phyloP scores from a whole-genome alignment of 192 early-diverging fungal genomes.

The Oehlia diaphana region DNA sequence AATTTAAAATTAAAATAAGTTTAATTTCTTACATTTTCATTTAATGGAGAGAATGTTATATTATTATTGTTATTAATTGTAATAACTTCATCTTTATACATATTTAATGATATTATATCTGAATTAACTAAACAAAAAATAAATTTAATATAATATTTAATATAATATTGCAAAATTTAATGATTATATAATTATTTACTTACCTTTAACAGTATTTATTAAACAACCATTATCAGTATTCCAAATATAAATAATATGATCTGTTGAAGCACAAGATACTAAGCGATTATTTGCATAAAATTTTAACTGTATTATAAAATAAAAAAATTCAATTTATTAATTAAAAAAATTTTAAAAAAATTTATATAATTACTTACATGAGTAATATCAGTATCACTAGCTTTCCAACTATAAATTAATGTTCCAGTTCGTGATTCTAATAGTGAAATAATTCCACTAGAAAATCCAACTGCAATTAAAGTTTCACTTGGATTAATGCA shows the following conservation, averaged over 20 bases:
- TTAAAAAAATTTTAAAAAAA: neutral
- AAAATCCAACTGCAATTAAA: constrained; percentile 53
- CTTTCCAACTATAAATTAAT: constrained; percentile 56
- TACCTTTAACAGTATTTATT: constrained; percentile 56
- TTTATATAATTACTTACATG: constrained; percentile 37
- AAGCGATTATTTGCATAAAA: constrained; percentile 57
- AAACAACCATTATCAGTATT: constrained; percentile 47
- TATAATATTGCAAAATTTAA: neutral
- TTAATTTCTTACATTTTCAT: constrained; percentile 53
- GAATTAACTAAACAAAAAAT: constrained; percentile 22
- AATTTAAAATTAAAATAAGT: neutral
- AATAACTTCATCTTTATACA: constrained; percentile 62
- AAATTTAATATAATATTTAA: neutral
- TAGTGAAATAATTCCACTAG: constrained; percentile 52
- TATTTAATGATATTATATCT: constrained; percentile 56
- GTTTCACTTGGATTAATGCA: constrained; percentile 51
- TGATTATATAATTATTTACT: neutral
- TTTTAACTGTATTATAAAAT: constrained; percentile 43
- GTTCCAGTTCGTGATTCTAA: constrained; percentile 57
- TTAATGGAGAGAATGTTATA: constrained; percentile 59
- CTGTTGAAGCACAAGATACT: constrained; percentile 54
- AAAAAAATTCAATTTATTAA: neutral
- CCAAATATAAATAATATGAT: constrained; percentile 61
- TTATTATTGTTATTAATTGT: constrained; percentile 59
- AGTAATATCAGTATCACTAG: constrained; percentile 56